Percentiles rank a stretch among this genome's conserved stretches.
These are phyloP conservation scores for Sporothrix sp. DNA, from an alignment of 2,329 filamentous ascomycete species.

Conservation along the genomic window DNA sequence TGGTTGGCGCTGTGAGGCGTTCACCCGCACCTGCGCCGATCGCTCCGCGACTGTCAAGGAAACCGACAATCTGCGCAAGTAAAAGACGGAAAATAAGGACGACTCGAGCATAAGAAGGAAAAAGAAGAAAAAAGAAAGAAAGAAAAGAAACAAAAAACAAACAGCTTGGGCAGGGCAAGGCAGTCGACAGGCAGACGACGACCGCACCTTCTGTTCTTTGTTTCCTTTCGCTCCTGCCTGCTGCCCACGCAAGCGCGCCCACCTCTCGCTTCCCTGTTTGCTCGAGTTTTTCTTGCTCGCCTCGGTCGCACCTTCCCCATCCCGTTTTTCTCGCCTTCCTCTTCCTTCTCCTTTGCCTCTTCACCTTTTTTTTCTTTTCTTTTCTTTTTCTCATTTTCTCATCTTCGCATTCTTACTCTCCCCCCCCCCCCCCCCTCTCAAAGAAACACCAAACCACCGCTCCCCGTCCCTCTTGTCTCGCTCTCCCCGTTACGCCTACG, in stretches of 20 bases:
- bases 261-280: neutral
- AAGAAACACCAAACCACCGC: neutral
- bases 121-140: neutral
- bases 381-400: neutral
- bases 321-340: neutral
- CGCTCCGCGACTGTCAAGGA: conserved; percentile 10
- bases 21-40: conserved; percentile 14
- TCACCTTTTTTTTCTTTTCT: neutral
- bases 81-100: neutral
- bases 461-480: neutral
- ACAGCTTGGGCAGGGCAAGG: conserved; percentile 1
- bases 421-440: too few relatives aligned
- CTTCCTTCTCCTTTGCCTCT: neutral
- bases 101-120: neutral
- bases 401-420: neutral
- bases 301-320: neutral
- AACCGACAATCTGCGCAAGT: neutral
- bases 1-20: conserved; percentile 3
- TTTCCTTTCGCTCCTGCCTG: neutral
- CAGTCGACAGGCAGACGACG: neutral
- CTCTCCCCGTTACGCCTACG: too few relatives aligned
- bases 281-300: neutral
- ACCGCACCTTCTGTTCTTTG: neutral
- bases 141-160: neutral
- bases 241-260: conserved; percentile 10